Conservation (phyloP, 1,139 yeast genomes). For the Diutina siamensis region DNA sequence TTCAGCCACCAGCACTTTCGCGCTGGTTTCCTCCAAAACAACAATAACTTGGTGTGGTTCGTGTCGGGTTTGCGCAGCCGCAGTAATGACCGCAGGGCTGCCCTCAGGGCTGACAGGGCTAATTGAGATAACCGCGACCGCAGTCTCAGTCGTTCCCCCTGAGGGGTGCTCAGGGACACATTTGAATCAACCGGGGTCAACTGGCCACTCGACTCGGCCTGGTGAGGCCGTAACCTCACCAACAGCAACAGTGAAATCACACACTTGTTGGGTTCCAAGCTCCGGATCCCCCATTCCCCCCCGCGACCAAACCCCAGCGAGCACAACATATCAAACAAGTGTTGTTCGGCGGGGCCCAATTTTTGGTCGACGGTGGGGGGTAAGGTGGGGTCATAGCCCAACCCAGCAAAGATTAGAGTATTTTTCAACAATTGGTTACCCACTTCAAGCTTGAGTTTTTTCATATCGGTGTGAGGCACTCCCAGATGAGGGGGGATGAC, state of each 20-base stretch:
- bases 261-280: conserved; percentile 76
- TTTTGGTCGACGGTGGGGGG: conserved; percentile 26
- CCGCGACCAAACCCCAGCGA: conserved; percentile 67
- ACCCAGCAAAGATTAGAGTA: conserved; percentile 63
- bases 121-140: conserved; percentile 30
- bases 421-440: conserved; percentile 42
- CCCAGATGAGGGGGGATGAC: conserved; percentile 68
- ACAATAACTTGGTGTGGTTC: conserved; percentile 57
- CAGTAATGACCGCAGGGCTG: conserved; percentile 46
- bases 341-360: conserved; percentile 90
- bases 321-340: conserved; percentile 88
- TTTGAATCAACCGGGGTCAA: conserved; percentile 37
- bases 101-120: conserved; percentile 32
- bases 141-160: conserved; percentile 29
- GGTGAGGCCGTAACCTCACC: conserved; percentile 41
- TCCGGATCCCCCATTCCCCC: conserved; percentile 81
- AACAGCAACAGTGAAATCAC: conserved; percentile 78
- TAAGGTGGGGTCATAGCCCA: conserved; percentile 29
- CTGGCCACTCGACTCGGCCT: conserved; percentile 20
- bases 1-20: conserved; percentile 99
- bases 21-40: conserved; percentile 98
- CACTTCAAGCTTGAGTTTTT: conserved; percentile 55
- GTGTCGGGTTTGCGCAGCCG: conserved; percentile 25
- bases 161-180: conserved; percentile 18
- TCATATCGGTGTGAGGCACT: conserved; percentile 39